phyloP scores from a whole-genome alignment of 2,329 filamentous ascomycete species.

The Aspergillus tanneri region DNA sequence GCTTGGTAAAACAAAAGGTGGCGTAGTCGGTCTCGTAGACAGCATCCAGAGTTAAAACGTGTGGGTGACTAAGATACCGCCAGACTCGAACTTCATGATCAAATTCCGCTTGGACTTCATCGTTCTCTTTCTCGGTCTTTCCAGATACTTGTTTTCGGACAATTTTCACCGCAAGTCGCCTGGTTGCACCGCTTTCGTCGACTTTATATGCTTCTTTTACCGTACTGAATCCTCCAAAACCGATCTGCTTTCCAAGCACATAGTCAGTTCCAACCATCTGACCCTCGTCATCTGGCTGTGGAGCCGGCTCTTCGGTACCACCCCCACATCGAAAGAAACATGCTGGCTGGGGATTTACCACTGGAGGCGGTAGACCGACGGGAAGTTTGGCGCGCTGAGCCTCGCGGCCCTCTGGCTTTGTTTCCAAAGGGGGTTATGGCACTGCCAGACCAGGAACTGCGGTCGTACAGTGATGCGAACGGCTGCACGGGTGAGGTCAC shows the following conservation, averaged over 20 bases:
- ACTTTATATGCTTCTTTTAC: constrained; percentile 67
- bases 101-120: constrained; percentile 64
- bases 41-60: constrained; percentile 61
- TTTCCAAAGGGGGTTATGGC: constrained; percentile 33
- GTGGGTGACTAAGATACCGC: constrained; percentile 62
- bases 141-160: constrained; percentile 59
- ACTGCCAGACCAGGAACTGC: constrained; percentile 40
- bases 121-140: constrained; percentile 61
- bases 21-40: constrained; percentile 67
- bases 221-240: constrained; percentile 64
- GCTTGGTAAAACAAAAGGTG: constrained; percentile 67
- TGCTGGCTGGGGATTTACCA: constrained; percentile 59
- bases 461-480: constrained; percentile 42
- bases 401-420: constrained; percentile 39
- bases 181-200: constrained; percentile 54
- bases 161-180: constrained; percentile 62
- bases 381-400: constrained; percentile 38
- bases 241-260: constrained; percentile 66
- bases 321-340: constrained; percentile 58
- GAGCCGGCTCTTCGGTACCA: constrained; percentile 40
- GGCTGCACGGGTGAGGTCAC: constrained; percentile 39
- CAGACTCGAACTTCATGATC: constrained; percentile 68
- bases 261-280: constrained; percentile 66
- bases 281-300: constrained; percentile 64
- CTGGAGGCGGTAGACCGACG: constrained; percentile 51